phyloP scores from a whole-genome alignment of 257 asterid genomes.

The Striga asiatica region DNA sequence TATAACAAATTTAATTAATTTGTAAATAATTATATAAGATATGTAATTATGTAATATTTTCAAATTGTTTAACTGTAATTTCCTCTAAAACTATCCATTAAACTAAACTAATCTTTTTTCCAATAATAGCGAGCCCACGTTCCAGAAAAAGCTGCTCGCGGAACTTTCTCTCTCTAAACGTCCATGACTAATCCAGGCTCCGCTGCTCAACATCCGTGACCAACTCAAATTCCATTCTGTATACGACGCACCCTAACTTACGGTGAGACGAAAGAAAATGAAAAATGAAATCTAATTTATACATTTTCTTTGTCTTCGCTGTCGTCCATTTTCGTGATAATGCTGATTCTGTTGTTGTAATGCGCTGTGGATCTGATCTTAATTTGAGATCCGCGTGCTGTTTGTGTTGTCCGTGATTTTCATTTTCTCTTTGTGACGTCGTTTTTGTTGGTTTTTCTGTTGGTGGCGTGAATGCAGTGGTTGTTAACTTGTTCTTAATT shows the following conservation, averaged over 20 bases:
- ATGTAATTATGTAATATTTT: too few species aligned
- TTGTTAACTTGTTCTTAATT: constrained; percentile 18
- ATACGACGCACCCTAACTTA: constrained; percentile 20
- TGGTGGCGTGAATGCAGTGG: constrained; percentile 44
- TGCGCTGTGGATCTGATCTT: constrained; percentile 58
- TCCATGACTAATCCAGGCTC: constrained; percentile 45
- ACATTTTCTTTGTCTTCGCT: not conserved
- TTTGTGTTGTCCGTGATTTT: constrained; percentile 11
- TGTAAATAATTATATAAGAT: too few species aligned
- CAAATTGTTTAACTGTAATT: too few species aligned
- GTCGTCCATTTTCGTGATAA: constrained; percentile 11
- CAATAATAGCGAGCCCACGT: constrained; percentile 38
- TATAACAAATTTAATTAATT: too few species aligned
- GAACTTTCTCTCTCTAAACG: constrained; percentile 33
- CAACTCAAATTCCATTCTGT: constrained; percentile 4
- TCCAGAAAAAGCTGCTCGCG: constrained; percentile 28
- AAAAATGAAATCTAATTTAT: constrained; percentile 4
- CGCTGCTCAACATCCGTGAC: constrained; percentile 27
- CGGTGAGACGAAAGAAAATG: constrained; percentile 18
- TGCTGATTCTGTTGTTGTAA: constrained; percentile 16
- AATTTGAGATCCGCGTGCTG: constrained; percentile 29
- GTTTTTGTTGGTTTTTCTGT: constrained; percentile 1
- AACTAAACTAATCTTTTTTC: constrained; percentile 12
- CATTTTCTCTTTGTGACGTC: constrained; percentile 7
- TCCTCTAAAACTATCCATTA: too few species aligned